Evolutionary conservation across 768 basidiomycete species (phyloP), one percentile per base, ranked within the genome.

Genomic region (Termitomyces sp.): DNA sequence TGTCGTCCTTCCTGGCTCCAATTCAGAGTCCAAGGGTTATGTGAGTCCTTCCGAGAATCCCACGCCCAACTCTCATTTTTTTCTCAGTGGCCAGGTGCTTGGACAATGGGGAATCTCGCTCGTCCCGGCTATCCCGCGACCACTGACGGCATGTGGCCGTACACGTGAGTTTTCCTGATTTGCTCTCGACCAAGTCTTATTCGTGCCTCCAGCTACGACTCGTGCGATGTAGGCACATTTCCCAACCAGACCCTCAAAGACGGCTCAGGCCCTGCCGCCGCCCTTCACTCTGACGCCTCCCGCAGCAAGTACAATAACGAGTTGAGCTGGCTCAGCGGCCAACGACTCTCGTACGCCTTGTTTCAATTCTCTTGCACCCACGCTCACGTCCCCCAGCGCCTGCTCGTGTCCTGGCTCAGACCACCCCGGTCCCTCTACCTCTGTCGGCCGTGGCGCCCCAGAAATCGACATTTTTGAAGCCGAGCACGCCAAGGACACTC

Each of bases 61-160:
- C 40, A 41, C 40, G 7, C n/a, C n/a, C 9, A 3, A 3, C 3
- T 1, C n/a, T 41, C 9, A 41, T 41, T 8, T 41, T n/a, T 18
- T 41, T 41, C 38, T 7, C n/a, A 87, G 85, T 92, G 90, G 92
- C 92, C 90, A 38, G 91, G 88, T 62, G 82, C 81, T 2, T 94
- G 92, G 92, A 90, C 88, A 20, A 88, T 90, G 86, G 92, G 92
- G 2, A 96, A 94, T 67, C 78, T 94, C 5, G 92, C 84, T 1
- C 74, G 93, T 40, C 84, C 92, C 0, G 93, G 92, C 6, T 94
- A 90, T 68, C 74, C 82, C 5, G 90, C 86, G 0, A 84, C 89
- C 1, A 88, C 87, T 1, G 91, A 94, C 51, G 92, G 93, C 4
- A 78, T 79, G 57, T 90, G 91, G 89, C 90, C 91, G 2, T 92